phyloP scores from a whole-genome alignment of 805 yeast genomes.

The Barnettozyma wickerhamii region DNA sequence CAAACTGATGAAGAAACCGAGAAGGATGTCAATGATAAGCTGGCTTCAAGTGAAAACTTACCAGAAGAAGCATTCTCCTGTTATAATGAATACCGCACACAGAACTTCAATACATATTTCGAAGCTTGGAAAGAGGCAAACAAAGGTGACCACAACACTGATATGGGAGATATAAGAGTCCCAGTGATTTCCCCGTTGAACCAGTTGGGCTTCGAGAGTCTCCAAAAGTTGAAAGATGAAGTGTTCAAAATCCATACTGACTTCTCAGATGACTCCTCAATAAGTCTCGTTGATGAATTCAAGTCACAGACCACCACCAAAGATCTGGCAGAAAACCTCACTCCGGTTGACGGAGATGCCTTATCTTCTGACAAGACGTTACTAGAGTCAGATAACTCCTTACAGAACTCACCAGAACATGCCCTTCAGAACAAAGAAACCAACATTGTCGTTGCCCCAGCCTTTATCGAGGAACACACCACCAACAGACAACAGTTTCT shows the following conservation, averaged over 20 bases:
- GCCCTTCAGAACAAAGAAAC: neutral
- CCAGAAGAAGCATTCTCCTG: slow-evolving; percentile 14
- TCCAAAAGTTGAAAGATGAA: slow-evolving; percentile 10
- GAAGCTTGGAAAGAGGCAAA: slow-evolving; percentile 2
- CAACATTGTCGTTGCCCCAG: no score
- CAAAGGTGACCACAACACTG: neutral
- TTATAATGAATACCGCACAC: slow-evolving; percentile 16
- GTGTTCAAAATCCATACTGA: slow-evolving; percentile 7
- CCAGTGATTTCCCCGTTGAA: slow-evolving; percentile 15
- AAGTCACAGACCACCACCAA: neutral
- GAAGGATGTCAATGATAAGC: neutral
- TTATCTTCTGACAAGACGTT: neutral
- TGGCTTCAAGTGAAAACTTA: neutral
- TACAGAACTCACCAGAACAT: neutral
- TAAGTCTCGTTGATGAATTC: neutral
- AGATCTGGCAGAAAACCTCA: neutral
- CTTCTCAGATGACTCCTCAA: slow-evolving; percentile 11
- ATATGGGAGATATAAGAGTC: neutral
- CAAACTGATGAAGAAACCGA: neutral
- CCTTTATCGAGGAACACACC: no score
- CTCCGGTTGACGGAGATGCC: neutral
- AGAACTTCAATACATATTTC: slow-evolving; percentile 8
- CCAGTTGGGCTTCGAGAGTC: slow-evolving; percentile 15
- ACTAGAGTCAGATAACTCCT: slow-evolving; percentile 1
- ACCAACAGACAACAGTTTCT: no score